Base-by-base conservation (phyloP, 228 moss, liverwort and hornwort genomes). In the Sphagnum fallax region DNA sequence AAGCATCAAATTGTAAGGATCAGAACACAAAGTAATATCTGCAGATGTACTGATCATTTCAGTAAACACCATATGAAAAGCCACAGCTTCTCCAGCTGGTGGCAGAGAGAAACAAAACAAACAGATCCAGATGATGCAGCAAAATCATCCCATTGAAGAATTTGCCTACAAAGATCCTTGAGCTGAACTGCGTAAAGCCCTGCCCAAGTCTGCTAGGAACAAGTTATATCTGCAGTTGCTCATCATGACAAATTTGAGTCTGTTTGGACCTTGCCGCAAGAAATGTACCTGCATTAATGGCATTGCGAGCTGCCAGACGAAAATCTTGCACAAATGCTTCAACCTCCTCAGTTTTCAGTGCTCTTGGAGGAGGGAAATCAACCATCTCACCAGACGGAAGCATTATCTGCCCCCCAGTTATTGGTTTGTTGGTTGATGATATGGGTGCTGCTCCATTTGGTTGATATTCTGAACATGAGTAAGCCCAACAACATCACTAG, bases 361-460 rank as follows among this genome's bases (percentile, higher is more conserved):
- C 82, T 68, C 80, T 60, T 8, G 85, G 88, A 0, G 75, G 72
- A 8, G 88, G 78, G 59, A 2, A 85, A 3, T 16, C 11, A 4
- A 64, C 80, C 4, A 51, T 11, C 4, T 15, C 75, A 0, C 47
- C 78, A 13, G 63, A 63, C 0, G 83, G 79, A 1, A 83, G 75
- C 6, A 55, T 6, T 6, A 78, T 61, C 61, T 71, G 8, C 2
- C 75, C 81, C 0, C 13, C 65, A 8, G 2, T 48, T 67, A 77
- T 73, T 48, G 51, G 49, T 32, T 16, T 76, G 72, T 72, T 80
- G 8, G 84, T 80, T 10, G 87, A 82, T 5, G 87, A 90, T 0
- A 75, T 60, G 1, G 84, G 90, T 47, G 63, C 16, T 0, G 50
- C 73, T 50, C 80, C 80, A 18, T 47, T 68, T 6, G 80, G 87